Evolutionary conservation across 345 rosid genomes (phyloP), one percentile per base, ranked within the genome.

Genomic region (Abelmoschus esculentus): DNA sequence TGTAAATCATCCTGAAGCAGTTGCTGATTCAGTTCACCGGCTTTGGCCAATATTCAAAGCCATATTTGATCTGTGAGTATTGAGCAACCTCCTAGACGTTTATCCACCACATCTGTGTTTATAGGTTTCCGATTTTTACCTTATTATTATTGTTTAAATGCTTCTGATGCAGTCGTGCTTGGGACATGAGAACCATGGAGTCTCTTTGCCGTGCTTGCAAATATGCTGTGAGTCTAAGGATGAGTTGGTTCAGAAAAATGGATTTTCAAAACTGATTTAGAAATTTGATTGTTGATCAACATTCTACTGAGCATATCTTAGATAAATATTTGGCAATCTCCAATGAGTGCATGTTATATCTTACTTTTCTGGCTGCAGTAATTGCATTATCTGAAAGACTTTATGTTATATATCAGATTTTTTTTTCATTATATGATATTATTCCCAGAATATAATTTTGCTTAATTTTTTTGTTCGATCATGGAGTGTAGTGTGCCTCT

Each of bases 141-240:
- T 80, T 59, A 75, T 80, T 61, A 17, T 46, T 63, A 17, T 46
- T 63, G 32, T 31, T 71, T 66, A 66, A 60, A 73, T 70, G 63
- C 70, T 74, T 77, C 70, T 72, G 70, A 56, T 82, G 82, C 72
- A 95, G 99, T 78, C 97, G 98, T 86, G 97, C 99, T 73, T 96
- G 99, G 98, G 99, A 92, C 80, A 87, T 89, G 99, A 85, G 93
- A 78, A 96, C 97, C 14, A 96, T 96, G 99, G 99, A 96, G 77
- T 89, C 99, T 78, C 86, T 96, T 68, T 96, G 98, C 76, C 91
- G 99, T 80, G 98, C 97, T 75, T 96, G 99, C 84, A 96, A 96
- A 87, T 92, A 91, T 75, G 99, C 99, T 77, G 99, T 96, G 84
- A 87, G 99, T 81, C 32, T 66, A 52, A 34, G 73, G 66, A 50